Base-by-base conservation (phyloP, 2,329 filamentous ascomycete species). In the Xylariaceae sp. region DNA sequence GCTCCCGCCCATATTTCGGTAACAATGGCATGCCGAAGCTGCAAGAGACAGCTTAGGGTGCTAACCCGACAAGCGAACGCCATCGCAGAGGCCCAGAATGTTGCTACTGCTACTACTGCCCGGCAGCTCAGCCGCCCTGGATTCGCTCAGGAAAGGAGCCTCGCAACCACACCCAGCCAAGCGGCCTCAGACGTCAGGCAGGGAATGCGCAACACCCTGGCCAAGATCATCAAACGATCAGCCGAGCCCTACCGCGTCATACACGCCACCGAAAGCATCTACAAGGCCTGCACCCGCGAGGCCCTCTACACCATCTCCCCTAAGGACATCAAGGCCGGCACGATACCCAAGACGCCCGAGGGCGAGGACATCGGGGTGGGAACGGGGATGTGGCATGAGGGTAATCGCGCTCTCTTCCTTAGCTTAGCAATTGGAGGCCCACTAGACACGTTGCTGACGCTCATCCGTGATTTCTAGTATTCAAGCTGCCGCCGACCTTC, bases 401-500 rank as follows among this genome's bases (percentile, higher is more conserved):
- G 91, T 95, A 78, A 52, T 74, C 20, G 49, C 16, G 10, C n/a
- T 43, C 20, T 19, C 29, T 48, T 32, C 10, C 57, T 40, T n/a
- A 20, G 44, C 37, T 20, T 45, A 2, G 7, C 40, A 26, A 26
- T 26, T 32, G 29, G 7, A 16, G 14, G 21, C n/a, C 26, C 19
- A 20, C 40, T 14, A 26, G 10, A 40, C 18, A 19, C 44, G 45
- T 43, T n/a, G 21, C 50, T 55, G 42, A 50, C 14, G 23, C 18
- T 26, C n/a, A 18, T 18, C 3, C 51, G 42, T 14, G n/a, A n/a
- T n/a, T 20, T 49, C 9, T 67, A 96, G 91, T 88, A 49, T 85
- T 96, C 61, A 84, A 84, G 21, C 84, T 99, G 18, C 81, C 84
- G 29, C 90, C 92, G 0, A 98, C 92, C 0, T 99, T 99, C 75